These are phyloP conservation scores for Xylaria sp. DNA, from an alignment of 2,329 filamentous ascomycete species.

Conservation along the genomic window DNA sequence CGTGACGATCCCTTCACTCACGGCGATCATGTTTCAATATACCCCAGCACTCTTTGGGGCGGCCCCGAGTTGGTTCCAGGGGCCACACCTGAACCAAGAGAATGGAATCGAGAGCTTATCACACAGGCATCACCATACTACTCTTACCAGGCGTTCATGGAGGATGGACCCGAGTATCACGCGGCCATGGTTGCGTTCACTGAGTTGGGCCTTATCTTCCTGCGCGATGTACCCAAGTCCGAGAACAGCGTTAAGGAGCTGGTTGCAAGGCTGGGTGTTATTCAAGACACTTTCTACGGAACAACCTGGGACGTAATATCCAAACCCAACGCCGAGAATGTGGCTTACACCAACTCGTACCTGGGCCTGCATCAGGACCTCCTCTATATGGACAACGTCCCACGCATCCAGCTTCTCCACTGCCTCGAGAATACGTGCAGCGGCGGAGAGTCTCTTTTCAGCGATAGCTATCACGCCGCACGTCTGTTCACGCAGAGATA, in stretches of 20 bases:
- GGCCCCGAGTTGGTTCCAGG: not conserved
- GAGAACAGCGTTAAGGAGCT: slow-evolving; percentile 70
- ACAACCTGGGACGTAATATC: slow-evolving; percentile 87
- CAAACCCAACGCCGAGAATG: slow-evolving; percentile 83
- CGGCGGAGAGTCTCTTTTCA: slow-evolving; percentile 87
- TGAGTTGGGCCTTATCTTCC: slow-evolving; percentile 74
- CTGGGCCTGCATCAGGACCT: slow-evolving; percentile 94
- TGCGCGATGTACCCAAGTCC: slow-evolving; percentile 73
- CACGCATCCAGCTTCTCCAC: slow-evolving; percentile 85
- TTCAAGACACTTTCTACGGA: slow-evolving; percentile 91
- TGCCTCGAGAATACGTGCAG: slow-evolving; percentile 80
- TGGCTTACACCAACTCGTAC: slow-evolving; percentile 83
- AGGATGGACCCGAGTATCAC: slow-evolving; percentile 60
- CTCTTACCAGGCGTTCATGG: slow-evolving; percentile 75
- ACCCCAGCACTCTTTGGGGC: slow-evolving; percentile 32
- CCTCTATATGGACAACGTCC: slow-evolving; percentile 80
- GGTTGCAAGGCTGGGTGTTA: slow-evolving; percentile 72
- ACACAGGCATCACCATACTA: slow-evolving; percentile 56
- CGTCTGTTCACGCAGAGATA: slow-evolving; percentile 41
- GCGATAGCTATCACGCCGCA: slow-evolving; percentile 72
- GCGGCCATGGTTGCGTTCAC: slow-evolving; percentile 67
- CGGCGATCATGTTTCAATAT: slow-evolving; percentile 43
- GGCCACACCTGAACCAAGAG: not conserved
- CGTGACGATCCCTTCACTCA: slow-evolving; percentile 48
- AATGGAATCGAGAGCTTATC: slow-evolving; percentile 45